Base-by-base conservation (phyloP, 2,329 filamentous ascomycete species). In the Periconia sp. region DNA sequence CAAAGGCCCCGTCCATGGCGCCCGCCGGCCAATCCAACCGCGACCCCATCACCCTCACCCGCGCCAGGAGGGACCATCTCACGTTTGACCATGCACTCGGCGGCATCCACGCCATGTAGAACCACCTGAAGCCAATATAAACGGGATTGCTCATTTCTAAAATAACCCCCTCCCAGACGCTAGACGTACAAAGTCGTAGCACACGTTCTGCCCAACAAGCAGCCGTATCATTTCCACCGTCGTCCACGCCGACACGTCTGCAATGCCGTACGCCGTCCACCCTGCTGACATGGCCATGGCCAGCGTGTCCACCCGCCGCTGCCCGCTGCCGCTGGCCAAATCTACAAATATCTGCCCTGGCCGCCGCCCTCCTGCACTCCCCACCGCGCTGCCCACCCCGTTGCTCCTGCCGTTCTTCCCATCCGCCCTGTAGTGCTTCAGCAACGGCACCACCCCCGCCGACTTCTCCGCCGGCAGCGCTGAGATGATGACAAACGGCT, bases 181-280 rank as follows among this genome's bases (percentile, higher is more conserved):
- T 63, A 94, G 75, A 35, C 88, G 79, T 29, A 94, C 89, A 73
- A 95, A 95, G 70, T 88, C 91, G 70, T 90, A 92, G 5, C 87
- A 88, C 43, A 94, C 88, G 65, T 94, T 94, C 72, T 94, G 88
- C 8, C 89, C 89, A 9, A 92, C 87, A 17, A 95, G 77, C 46
- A 92, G 69, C 54, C 89, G 78, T 41, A 94, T 71, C 35, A 85
- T 92, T 71, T 94, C 88, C 4, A 92, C 89, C 2, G 88, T 92
- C 16, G 88, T 92, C 73, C 91, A 94, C 0, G 89, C 88, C 43
- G 85, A 86, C 22, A 91, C 87, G 68, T 95, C 89, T 17, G 86
- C 87, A 13, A 86, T 82, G 1, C 87, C 87, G 63, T 92, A 94
- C 5, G 87, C 84, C 17, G 85, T 86, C 78, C 91, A 95, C 0